Evolutionary conservation across 371 early-diverging fungal species (phyloP), one percentile per base, ranked within the genome.

Genomic region (Entomophthora muscae): DNA sequence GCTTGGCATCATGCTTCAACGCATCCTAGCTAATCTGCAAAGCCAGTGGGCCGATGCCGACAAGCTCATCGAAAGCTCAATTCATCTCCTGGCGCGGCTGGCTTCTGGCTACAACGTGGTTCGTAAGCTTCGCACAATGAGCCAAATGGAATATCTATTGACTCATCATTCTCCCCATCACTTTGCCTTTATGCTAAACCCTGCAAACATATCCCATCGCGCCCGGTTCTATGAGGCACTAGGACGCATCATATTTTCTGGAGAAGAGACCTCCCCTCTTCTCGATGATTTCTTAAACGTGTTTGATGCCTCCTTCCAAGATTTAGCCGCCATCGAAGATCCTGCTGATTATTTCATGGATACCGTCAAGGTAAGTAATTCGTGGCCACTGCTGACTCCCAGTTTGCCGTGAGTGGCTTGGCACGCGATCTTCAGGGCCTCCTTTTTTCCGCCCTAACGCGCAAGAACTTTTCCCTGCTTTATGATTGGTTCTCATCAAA

Each of bases 401-500:
- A 64, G 64, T 64, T 55, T 23, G 52, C 76, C 1, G 58, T 82
- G 1, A 66, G 78, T n/a, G 87, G 88, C 28, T 65, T 86, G 10
- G 87, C 93, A 65, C 77, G 84, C 23, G 93, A 93, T 66, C 68
- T 93, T 63, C 78, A 85, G 32, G 93, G 92, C 1, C 84, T 90
- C 58, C 76, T 90, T 54, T 69, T 77, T 0, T 81, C 90, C 17
- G 79, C 88, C 24, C 74, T 76, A 61, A 79, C 71, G 3, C 78
- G 80, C 64, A 72, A 74, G 52, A 77, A 81, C 64, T 93, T 81
- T 68, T 66, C 69, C 22, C 32, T 86, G 30, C 88, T 93, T 68
- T 91, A 88, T 66, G 88, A 89, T 32, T 94, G 95, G 95, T 81
- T 93, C 52, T 83, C 79, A 66, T 76, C 83, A 23, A 72, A 76